These are phyloP conservation scores for Fusarium sp. DNA, from an alignment of 2,329 filamentous ascomycete genomes.

Conservation along the genomic window DNA sequence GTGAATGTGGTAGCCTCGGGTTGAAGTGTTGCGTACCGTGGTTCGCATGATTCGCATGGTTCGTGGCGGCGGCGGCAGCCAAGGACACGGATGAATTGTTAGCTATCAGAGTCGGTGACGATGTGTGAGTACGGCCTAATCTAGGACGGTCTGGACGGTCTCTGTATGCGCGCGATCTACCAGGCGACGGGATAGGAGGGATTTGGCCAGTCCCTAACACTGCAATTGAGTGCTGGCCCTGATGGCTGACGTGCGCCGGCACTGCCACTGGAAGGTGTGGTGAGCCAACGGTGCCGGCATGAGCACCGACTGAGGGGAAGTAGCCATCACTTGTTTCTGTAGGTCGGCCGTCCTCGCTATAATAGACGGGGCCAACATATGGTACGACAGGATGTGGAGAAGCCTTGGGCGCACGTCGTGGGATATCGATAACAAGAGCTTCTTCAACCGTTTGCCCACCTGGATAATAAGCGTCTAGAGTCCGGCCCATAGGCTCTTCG, in stretches of 20 bases:
- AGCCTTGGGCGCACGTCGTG: constrained; percentile 81
- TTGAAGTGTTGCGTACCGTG: constrained; percentile 51
- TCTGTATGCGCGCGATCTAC: constrained; percentile 67
- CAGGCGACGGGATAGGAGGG: constrained; percentile 84
- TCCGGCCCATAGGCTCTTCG: constrained; percentile 83
- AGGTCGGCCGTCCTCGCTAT: constrained; percentile 72
- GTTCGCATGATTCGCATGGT: constrained; percentile 48
- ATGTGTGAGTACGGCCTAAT: constrained; percentile 78
- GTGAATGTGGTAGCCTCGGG: constrained; percentile 60
- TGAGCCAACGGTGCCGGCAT: constrained; percentile 54
- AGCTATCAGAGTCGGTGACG: constrained; percentile 78
- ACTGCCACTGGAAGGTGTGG: constrained; percentile 57
- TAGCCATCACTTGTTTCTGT: constrained; percentile 81
- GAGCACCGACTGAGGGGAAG: constrained; percentile 75
- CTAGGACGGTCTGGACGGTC: constrained; percentile 70
- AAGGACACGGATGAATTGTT: constrained; percentile 56
- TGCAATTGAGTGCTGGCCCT: constrained; percentile 74
- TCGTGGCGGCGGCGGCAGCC: constrained; percentile 47
- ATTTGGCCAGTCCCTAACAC: constrained; percentile 84
- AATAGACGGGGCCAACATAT: constrained; percentile 60
- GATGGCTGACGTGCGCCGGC: constrained; percentile 51
- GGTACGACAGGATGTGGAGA: constrained; percentile 65
- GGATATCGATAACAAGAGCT: constrained; percentile 90
- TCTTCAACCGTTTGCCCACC: constrained; percentile 90
- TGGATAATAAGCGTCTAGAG: constrained; percentile 85